phyloP scores from a whole-genome alignment of 495 filamentous ascomycete genomes.

The Aspergillus nidulans region DNA sequence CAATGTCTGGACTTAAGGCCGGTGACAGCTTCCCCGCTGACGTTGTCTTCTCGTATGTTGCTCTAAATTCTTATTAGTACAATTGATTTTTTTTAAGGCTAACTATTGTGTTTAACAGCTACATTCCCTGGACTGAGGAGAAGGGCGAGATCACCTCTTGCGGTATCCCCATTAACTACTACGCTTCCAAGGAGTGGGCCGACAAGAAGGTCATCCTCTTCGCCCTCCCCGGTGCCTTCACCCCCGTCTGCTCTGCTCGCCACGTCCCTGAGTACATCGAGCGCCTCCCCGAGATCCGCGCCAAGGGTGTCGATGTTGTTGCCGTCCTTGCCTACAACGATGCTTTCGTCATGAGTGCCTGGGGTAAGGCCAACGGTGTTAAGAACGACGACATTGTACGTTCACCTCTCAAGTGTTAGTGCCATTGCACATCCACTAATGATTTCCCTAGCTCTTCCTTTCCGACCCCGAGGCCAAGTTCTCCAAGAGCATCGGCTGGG shows the following conservation, averaged over 20 bases:
- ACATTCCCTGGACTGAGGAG: constrained; percentile 62
- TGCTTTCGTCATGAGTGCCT: constrained; percentile 88
- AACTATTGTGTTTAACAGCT: constrained; percentile 42
- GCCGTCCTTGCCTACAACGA: constrained; percentile 88
- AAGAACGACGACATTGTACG: constrained; percentile 74
- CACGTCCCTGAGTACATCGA: constrained; percentile 85
- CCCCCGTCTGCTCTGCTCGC: constrained; percentile 80
- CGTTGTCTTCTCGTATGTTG: constrained; percentile 67
- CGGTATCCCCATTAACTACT: constrained; percentile 72
- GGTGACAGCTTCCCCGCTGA: constrained; percentile 80
- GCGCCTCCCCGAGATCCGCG: constrained; percentile 66
- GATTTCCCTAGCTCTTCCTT: constrained; percentile 68
- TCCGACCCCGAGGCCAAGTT: constrained; percentile 73
- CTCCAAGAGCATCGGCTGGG: constrained; percentile 81
- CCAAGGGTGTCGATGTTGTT: constrained; percentile 82
- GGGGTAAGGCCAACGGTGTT: constrained; percentile 89
- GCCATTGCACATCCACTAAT: constrained; percentile 2
- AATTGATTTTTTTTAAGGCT: constrained; percentile 2
- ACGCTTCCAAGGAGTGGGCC: constrained; percentile 81
- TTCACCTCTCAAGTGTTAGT: not conserved
- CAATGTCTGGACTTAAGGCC: constrained; percentile 69
- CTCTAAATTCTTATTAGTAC: not conserved
- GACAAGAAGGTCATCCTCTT: constrained; percentile 90
- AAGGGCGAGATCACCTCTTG: constrained; percentile 62
- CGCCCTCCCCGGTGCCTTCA: constrained; percentile 90